These are phyloP conservation scores for Leccinum olivaceopallidum DNA, from an alignment of 768 basidiomycete species.

Conservation along the genomic window DNA sequence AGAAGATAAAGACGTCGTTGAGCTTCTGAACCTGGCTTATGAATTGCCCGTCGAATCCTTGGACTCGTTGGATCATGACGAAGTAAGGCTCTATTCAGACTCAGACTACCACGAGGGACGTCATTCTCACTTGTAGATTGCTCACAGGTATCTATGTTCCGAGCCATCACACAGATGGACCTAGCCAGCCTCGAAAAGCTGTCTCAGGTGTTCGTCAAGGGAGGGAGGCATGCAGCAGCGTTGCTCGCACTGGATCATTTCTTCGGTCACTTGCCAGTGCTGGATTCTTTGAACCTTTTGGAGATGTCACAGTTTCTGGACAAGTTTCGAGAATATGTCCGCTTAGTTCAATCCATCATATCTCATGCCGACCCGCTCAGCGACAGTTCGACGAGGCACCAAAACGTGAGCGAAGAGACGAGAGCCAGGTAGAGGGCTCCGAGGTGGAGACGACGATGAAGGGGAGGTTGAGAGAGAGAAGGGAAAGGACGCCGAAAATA, in stretches of 20 bases:
- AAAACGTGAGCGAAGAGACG: conserved; percentile 95
- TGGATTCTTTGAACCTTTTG: conserved; percentile 26
- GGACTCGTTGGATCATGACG: conserved; percentile 4
- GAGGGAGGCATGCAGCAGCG: conserved; percentile 1
- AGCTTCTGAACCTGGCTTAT: conserved; percentile 30
- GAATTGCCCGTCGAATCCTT: conserved; percentile 13
- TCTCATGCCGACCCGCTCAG: conserved; percentile 8
- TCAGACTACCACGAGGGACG: not conserved
- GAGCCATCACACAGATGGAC: conserved; percentile 30
- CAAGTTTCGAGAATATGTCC: conserved; percentile 8
- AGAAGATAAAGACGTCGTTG: conserved; percentile 2
- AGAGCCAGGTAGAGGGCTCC: conserved; percentile 95
- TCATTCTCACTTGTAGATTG: not conserved
- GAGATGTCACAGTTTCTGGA: conserved; percentile 10
- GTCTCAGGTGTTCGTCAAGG: conserved; percentile 29
- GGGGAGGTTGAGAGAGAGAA: conserved; percentile 37
- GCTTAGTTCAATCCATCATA: conserved; percentile 8
- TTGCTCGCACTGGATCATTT: conserved; percentile 12
- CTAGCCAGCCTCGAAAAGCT: conserved; percentile 32
- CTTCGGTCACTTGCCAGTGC: conserved; percentile 7
- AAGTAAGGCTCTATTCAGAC: conserved; percentile 13
- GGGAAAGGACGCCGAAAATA: conserved; percentile 61
- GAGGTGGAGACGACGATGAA: conserved; percentile 55
- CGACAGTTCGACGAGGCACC: conserved; percentile 30
- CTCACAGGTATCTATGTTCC: conserved; percentile 33